Evolutionary conservation across 768 basidiomycete genomes (phyloP).

Genomic region (Tricholoma terreum): DNA sequence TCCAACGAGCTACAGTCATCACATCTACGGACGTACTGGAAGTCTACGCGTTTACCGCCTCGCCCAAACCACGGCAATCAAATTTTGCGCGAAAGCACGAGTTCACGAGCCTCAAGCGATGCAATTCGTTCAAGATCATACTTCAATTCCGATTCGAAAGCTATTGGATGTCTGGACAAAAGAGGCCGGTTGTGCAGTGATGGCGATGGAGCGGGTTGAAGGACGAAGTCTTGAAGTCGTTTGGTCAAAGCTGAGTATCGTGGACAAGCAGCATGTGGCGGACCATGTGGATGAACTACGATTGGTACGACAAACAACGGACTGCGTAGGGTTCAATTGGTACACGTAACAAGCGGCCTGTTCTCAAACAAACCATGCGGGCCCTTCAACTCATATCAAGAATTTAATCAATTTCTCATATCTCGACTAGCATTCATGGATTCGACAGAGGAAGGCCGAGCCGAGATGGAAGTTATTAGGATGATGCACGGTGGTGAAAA

Average conservation of each 20-base stretch:
- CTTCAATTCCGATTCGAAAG: constrained; percentile 2
- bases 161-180: background rate
- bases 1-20: background rate
- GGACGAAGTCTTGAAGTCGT: background rate
- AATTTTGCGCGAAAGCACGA: background rate
- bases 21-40: constrained; percentile 1
- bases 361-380: constrained; percentile 3
- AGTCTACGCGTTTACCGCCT: background rate
- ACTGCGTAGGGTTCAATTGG: background rate
- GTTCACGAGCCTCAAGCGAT: constrained; percentile 1
- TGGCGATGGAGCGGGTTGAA: constrained; percentile 2
- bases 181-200: background rate
- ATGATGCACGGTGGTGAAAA: background rate
- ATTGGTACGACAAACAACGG: background rate
- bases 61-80: background rate
- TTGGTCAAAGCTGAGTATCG: background rate
- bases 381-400: background rate
- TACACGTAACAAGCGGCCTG: constrained; percentile 1
- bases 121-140: background rate
- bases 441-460: background rate
- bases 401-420: constrained; percentile 2
- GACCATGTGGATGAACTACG: background rate
- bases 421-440: constrained; percentile 1
- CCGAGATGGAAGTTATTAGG: background rate
- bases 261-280: background rate